phyloP scores from a whole-genome alignment of 2,329 filamentous ascomycete species.

The Bipolaris cookei region DNA sequence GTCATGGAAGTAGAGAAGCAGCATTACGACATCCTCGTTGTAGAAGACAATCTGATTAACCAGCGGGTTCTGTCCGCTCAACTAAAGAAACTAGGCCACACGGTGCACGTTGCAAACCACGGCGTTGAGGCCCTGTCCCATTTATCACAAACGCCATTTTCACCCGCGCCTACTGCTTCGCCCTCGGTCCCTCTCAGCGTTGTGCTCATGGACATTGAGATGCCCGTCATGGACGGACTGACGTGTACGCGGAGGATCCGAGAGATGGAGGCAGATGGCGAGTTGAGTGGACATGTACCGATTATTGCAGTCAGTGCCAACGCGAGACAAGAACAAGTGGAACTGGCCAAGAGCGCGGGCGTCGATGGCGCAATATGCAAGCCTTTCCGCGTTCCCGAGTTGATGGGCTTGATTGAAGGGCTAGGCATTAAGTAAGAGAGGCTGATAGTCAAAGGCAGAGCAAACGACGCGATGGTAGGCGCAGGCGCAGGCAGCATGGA shows the following conservation, averaged over 20 bases:
- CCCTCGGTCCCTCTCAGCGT: slow-evolving; percentile 1
- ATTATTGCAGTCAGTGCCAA: slow-evolving; percentile 41
- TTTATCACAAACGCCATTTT: slow-evolving; percentile 13
- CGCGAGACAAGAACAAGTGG: slow-evolving; percentile 38
- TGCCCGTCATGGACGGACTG: slow-evolving; percentile 44
- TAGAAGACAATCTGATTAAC: slow-evolving; percentile 46
- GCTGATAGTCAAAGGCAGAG: not conserved
- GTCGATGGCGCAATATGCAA: slow-evolving; percentile 70
- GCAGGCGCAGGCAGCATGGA: not conserved
- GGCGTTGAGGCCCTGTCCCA: slow-evolving; percentile 35
- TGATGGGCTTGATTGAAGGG: slow-evolving; percentile 4
- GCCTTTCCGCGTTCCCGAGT: slow-evolving; percentile 61
- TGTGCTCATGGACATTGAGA: slow-evolving; percentile 39
- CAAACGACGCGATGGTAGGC: not conserved
- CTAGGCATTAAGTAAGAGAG: not conserved
- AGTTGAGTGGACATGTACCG: slow-evolving; percentile 23
- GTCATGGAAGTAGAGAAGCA: not conserved
- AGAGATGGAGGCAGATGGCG: slow-evolving; percentile 21
- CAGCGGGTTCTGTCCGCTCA: slow-evolving; percentile 37
- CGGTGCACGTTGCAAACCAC: slow-evolving; percentile 34
- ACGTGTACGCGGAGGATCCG: slow-evolving; percentile 28
- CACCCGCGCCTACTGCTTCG: not conserved
- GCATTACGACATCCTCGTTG: slow-evolving; percentile 25
- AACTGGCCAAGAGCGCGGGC: slow-evolving; percentile 24
- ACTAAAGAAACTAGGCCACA: slow-evolving; percentile 34